Base-by-base conservation (phyloP, 2,329 filamentous ascomycete genomes). In the Calycina herbarum region DNA sequence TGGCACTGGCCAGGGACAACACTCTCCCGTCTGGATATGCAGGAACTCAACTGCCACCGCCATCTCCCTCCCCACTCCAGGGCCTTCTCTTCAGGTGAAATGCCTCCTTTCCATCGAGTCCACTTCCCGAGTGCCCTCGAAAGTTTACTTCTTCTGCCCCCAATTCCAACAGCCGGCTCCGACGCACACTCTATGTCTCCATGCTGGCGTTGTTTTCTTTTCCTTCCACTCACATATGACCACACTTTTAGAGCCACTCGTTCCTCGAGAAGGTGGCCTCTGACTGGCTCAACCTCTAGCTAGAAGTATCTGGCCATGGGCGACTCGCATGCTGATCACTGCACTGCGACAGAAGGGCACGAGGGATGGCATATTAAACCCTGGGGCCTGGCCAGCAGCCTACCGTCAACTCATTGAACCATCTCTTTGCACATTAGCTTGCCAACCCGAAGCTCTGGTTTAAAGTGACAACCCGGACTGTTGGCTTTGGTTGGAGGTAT, bases 381-480 rank as follows among this genome's bases (percentile, higher is more conserved):
- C n/a, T 51, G 20, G n/a, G 8, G 17, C 3, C 45, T 51, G 27
- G 45, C 45, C 10, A 24, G 45, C 20, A 24, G 45, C 45, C 7
- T 17, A 15, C 13, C 40, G 40, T 45, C n/a, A 15, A 45, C 40
- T n/a, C 15, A n/a, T 17, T 17, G 40, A 45, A 45, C 40, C 40
- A n/a, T 54, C n/a, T 61, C 59, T 61, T 29, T 57, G 31, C 61
- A 38, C 24, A 20, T 35, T n/a, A 51, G 56, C 33, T 27, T 58
- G 24, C 8, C n/a, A 57, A 38, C 63, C 66, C 66, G 51, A 63
- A 29, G 35, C 38, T 64, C 7, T 67, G 66, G 66, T 67, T 35
- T 57, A 35, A 60, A 57, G 60, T 31, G 31, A 17, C 62, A 60
- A 42, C 24, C 63, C n/a, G 35, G n/a, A 6, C 54, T 62, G 33